phyloP scores from a whole-genome alignment of 1,139 yeast genomes.

The Debaryomycetaceae sp. region DNA sequence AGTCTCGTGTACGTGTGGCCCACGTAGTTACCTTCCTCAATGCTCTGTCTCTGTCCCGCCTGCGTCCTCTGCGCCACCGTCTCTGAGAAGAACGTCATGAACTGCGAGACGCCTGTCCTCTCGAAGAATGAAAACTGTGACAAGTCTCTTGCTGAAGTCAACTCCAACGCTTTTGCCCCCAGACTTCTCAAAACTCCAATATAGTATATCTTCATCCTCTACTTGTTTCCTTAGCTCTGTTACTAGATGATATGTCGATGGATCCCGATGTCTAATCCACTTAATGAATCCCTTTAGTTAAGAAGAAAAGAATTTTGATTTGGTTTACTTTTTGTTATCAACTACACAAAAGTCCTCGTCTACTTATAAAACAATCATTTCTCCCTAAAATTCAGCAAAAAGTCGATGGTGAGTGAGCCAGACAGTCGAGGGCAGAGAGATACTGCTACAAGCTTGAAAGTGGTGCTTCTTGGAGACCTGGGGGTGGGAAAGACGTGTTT shows the following conservation, averaged over 20 bases:
- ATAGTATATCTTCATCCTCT: slow-evolving; percentile 93
- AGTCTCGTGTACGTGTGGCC: slow-evolving; percentile 90
- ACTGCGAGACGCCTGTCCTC: slow-evolving; percentile 72
- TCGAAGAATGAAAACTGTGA: slow-evolving; percentile 87
- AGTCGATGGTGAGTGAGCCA: not conserved
- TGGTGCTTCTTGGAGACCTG: slow-evolving; percentile 57
- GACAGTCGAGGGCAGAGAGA: not conserved
- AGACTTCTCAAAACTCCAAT: slow-evolving; percentile 76
- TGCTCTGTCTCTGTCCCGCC: slow-evolving; percentile 89
- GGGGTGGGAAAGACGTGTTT: slow-evolving; percentile 64
- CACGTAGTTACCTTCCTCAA: slow-evolving; percentile 86
- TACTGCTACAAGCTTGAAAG: slow-evolving; percentile 33
- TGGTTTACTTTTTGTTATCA: slow-evolving; percentile 5
- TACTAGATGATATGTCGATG: not conserved
- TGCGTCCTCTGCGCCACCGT: slow-evolving; percentile 88
- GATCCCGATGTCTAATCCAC: too few species aligned
- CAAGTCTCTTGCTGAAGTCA: slow-evolving; percentile 78
- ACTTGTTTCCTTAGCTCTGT: not conserved
- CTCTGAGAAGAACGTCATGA: slow-evolving; percentile 90
- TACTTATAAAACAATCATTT: not conserved
- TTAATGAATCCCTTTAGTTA: not conserved
- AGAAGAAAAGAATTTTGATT: not conserved
- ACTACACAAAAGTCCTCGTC: slow-evolving; percentile 5
- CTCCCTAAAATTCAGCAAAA: not conserved
- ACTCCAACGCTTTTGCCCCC: slow-evolving; percentile 63